A percentile compares a stretch with the other conserved stretches of the same genome.
These are phyloP conservation scores for Rhizopus delemar DNA, from an alignment of 371 early-diverging fungal genomes.

Conservation along the genomic window DNA sequence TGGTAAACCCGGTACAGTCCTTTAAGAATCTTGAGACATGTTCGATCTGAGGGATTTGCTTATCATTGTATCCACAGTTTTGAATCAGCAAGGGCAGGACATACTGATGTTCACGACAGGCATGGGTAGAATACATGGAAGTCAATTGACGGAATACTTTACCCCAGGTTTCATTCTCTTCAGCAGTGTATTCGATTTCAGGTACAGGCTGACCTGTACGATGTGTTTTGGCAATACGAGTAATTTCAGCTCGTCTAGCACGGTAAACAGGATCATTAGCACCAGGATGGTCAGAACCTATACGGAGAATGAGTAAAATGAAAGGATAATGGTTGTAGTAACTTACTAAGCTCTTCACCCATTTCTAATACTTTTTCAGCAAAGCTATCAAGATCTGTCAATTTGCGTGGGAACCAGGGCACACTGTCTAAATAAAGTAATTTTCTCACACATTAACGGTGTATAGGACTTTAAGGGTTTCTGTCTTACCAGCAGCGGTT, in stretches of 20 bases:
- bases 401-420: slow-evolving; percentile 96
- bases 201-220: slow-evolving; percentile 85
- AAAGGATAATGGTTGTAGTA: neutral
- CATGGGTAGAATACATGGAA: slow-evolving; percentile 80
- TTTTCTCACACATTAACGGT: slow-evolving; percentile 5
- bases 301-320: neutral
- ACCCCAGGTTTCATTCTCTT: slow-evolving; percentile 87
- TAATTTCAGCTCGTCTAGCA: slow-evolving; percentile 84
- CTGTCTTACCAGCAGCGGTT: slow-evolving; percentile 22
- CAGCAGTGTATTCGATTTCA: slow-evolving; percentile 79
- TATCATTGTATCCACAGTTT: slow-evolving; percentile 88
- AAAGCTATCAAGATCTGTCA: slow-evolving; percentile 91
- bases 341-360: slow-evolving; percentile 80
- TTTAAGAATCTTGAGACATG: slow-evolving; percentile 91
- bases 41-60: slow-evolving; percentile 90
- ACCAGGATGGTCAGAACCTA: slow-evolving; percentile 92
- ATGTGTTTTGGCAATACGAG: slow-evolving; percentile 81
- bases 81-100: slow-evolving; percentile 88
- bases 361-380: slow-evolving; percentile 91
- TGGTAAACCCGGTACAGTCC: slow-evolving; percentile 94
- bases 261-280: slow-evolving; percentile 88
- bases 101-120: slow-evolving; percentile 91
- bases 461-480: neutral
- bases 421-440: slow-evolving; percentile 37
- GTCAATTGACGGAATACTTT: slow-evolving; percentile 79